Conservation (phyloP, 805 yeast genomes). For the Grigorovia transvaalensis region DNA sequence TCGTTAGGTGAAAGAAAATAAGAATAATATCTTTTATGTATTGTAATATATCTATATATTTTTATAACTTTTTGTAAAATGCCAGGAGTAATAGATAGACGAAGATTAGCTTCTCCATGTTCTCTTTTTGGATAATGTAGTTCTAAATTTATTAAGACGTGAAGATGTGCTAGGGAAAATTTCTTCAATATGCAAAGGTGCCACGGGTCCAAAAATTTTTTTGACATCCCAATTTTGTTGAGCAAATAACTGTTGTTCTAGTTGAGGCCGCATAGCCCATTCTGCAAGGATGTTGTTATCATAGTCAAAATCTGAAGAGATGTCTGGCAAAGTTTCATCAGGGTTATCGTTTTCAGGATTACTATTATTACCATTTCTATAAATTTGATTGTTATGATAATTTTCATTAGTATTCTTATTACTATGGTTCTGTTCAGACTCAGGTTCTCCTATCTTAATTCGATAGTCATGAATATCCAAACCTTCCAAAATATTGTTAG, state of each 20-base stretch:
- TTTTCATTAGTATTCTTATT: neutral
- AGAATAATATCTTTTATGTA: neutral
- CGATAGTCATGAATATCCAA: slow-evolving; percentile 25
- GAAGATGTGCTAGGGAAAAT: slow-evolving; percentile 39
- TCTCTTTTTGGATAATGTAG: neutral
- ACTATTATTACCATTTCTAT: neutral
- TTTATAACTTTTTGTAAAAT: neutral
- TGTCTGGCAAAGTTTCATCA: slow-evolving; percentile 35
- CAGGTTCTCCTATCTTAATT: slow-evolving; percentile 15
- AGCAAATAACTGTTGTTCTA: slow-evolving; percentile 34
- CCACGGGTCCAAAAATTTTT: slow-evolving; percentile 63
- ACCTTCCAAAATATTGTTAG: slow-evolving; percentile 17
- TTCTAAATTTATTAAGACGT: slow-evolving; percentile 38
- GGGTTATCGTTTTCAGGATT: neutral
- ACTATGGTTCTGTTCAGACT: neutral
- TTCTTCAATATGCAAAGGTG: slow-evolving; percentile 58
- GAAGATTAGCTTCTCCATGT: neutral
- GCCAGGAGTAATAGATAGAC: neutral
- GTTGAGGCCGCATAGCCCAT: slow-evolving; percentile 56
- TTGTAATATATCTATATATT: neutral
- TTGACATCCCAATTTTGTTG: slow-evolving; percentile 55
- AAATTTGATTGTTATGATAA: neutral
- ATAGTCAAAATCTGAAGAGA: slow-evolving; percentile 44
- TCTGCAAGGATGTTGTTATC: slow-evolving; percentile 40
- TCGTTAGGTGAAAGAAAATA: neutral